Base-by-base conservation (phyloP, 441 rosid genomes). In the Iberis amara region DNA sequence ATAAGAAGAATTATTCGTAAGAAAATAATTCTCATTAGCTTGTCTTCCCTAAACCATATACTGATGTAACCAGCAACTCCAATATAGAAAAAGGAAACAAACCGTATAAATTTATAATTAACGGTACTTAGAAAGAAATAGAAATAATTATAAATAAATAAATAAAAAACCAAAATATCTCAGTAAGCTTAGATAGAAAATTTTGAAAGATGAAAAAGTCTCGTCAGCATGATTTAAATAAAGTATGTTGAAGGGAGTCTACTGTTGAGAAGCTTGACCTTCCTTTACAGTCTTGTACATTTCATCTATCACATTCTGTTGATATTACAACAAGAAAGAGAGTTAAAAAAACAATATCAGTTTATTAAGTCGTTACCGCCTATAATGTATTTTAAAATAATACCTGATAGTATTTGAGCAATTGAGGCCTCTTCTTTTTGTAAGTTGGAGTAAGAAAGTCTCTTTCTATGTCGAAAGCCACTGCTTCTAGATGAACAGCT, bases 391-490 rank as follows among this genome's bases (percentile, higher is more conserved):
- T 11, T 8, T 11, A 7, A 39, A 39, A 6, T 6, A 32, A 15
- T 72, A 88, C 97, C 96, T 84, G 86, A 64, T 86, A 92, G 69
- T 77, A 68, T 72, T 83, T 85, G 57, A 78, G 89, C 69, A 86
- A 68, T 35, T 92, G 99, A 33, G 96, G 96, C 68, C 99, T 78
- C 79, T 89, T 92, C 79, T 82, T 92, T 79, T 92, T 92, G 39
- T 72, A 92, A 0, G 97, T 92, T 8, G 97, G 99, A 28, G 99
- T 89, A 32, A 92, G 86, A 52, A 89, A 90, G 52, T 89, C 90
- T 2, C 86, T 86, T 13, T 89, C 96, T 40, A 89, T 81, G 68
- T 92, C 90, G 14, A 89, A 92, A 51, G 95, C 78, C 37, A 69
- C 82, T 0, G 99, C 90, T 23, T 89, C 99, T 1, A 89, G 77